Evolutionary conservation across 495 filamentous ascomycete species (phyloP).

Genomic region (Bombardia bombarda): DNA sequence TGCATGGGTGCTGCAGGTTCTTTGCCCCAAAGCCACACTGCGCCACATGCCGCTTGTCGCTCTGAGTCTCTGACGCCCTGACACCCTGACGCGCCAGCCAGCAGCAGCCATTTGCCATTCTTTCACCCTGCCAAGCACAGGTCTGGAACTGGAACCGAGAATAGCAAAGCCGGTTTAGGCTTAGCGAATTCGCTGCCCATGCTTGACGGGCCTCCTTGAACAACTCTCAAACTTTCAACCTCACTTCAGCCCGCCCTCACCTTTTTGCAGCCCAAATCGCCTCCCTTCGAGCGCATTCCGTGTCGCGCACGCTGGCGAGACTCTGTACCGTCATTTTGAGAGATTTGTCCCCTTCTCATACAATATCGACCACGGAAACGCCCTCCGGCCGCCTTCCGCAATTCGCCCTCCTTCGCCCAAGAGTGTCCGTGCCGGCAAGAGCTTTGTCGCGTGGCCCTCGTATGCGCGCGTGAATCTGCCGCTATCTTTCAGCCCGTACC

Average conservation of each 20-base stretch:
- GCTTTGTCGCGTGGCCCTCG: conserved; percentile 18
- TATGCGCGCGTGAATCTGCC: conserved; percentile 20
- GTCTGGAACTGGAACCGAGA: neutral
- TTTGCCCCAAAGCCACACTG: too few species aligned
- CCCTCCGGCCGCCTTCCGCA: conserved; percentile 1
- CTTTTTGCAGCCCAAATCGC: conserved; percentile 7
- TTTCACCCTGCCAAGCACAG: too few species aligned
- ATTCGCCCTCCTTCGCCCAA: too few species aligned
- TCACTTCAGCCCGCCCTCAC: conserved; percentile 7
- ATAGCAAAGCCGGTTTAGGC: conserved; percentile 14
- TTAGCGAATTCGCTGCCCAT: conserved; percentile 19
- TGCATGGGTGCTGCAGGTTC: too few species aligned
- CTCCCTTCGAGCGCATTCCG: conserved; percentile 1
- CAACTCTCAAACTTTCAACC: conserved; percentile 20
- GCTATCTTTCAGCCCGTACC: conserved; percentile 5
- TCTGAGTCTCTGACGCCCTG: too few species aligned
- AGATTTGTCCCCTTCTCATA: conserved; percentile 1
- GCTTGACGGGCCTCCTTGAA: conserved; percentile 12
- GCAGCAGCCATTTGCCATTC: too few species aligned
- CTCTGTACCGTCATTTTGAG: neutral
- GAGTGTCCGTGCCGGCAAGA: conserved; percentile 16
- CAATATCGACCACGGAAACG: neutral
- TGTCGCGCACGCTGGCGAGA: conserved; percentile 2
- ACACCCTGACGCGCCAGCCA: too few species aligned
- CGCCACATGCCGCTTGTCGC: too few species aligned